A percentile compares a stretch with the other conserved stretches of the same genome.
phyloP scores from a whole-genome alignment of 1,139 yeast genomes.

The Pneumocystis carinii region DNA sequence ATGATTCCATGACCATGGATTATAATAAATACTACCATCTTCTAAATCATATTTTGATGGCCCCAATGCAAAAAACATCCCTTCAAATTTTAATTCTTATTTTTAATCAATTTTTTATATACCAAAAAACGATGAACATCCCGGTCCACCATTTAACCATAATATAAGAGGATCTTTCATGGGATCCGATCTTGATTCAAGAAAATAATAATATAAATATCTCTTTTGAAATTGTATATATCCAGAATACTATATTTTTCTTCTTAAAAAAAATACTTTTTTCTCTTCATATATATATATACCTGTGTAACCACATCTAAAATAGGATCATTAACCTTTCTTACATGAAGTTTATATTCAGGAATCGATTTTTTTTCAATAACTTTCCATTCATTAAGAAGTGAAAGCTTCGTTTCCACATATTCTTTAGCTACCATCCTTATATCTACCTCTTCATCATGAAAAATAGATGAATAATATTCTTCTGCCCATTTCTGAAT shows the following conservation, averaged over 20 bases:
- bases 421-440: background rate
- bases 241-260: slow-evolving; percentile 52
- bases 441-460: background rate
- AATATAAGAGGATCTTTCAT: slow-evolving; percentile 66
- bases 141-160: slow-evolving; percentile 78
- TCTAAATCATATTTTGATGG: slow-evolving; percentile 59
- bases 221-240: slow-evolving; percentile 74
- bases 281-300: background rate
- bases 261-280: background rate
- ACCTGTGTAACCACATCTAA: background rate
- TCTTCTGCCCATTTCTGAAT: background rate
- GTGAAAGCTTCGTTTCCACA: background rate
- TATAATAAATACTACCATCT: slow-evolving; percentile 47
- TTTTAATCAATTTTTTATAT: no score
- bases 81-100: background rate
- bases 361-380: background rate
- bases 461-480: background rate
- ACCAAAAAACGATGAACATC: slow-evolving; percentile 73
- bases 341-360: background rate
- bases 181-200: slow-evolving; percentile 84
- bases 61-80: slow-evolving; percentile 83
- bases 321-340: background rate
- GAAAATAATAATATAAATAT: slow-evolving; percentile 74
- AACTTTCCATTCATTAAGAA: background rate
- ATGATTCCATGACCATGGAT: slow-evolving; percentile 75